Base-by-base conservation (phyloP, 306 rosid genomes). In the Pachyrhizus erosus region DNA sequence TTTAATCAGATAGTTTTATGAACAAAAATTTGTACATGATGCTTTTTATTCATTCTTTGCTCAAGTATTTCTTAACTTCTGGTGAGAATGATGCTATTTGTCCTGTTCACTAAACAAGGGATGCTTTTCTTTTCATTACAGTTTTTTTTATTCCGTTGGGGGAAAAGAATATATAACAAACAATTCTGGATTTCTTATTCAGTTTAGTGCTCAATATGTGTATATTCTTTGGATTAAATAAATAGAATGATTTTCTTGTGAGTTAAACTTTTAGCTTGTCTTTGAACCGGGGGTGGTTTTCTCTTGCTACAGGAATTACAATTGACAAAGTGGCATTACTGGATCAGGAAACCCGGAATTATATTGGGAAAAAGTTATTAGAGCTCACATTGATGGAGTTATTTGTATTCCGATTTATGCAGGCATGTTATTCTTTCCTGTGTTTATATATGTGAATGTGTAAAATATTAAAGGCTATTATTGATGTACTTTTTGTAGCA, bases 341-440 rank as follows among this genome's bases (percentile, higher is more conserved):
- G 84, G 85, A 85, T 90, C 98, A 93, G 88, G 92, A 92, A 85
- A 93, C 96, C 68, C 97, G 99, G 54, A 90, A 93, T 86, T 87
- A 83, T 90, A 87, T 96, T 82, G 99, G 98, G 82, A 90, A 71
- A 57, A 96, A 89, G 87, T 85, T 96, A 86, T 89, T 96, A 82
- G 96, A 92, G 85, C 96, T 93, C 81, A 92, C 98, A 57, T 87
- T 96, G 87, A 73, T 43, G 88, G 99, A 96, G 89, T 86, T 93
- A 78, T 93, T 91, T 83, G 89, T 75, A 79, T 96, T 89, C 81
- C 92, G 76, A 75, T 96, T 93, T 86, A 96, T 93, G 98, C 98
- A 96, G 99, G 99, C 85, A 92, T 73, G 94, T 82, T 80, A 77
- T 78, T 81, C 24, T 20, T 0, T 31, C 42, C 24, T 76, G 33